Evolutionary conservation across 176 grass and related monocot genomes (phyloP).

Genomic region (Zoysia japonica): DNA sequence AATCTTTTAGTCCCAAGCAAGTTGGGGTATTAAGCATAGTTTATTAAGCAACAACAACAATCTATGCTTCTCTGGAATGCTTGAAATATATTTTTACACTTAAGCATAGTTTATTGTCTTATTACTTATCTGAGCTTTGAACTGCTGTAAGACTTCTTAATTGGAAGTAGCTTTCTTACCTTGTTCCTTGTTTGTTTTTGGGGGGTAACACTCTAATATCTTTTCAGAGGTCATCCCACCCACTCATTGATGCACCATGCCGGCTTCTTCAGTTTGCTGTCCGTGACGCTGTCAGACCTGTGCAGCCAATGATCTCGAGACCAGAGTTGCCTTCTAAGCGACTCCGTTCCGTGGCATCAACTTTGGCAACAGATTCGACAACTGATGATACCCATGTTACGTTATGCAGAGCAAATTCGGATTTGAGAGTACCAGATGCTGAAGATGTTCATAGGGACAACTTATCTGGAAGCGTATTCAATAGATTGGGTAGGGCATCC

Average conservation of each 20-base stretch:
- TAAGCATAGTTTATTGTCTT: not conserved
- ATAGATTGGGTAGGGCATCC: slow-evolving; percentile 59
- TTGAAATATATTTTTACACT: not conserved
- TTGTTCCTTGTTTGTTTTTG: not conserved
- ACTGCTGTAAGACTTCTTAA: slow-evolving; percentile 1
- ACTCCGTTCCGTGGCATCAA: slow-evolving; percentile 77
- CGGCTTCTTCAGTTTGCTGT: slow-evolving; percentile 98
- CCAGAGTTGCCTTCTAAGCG: slow-evolving; percentile 59
- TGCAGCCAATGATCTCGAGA: slow-evolving; percentile 50
- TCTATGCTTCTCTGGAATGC: not conserved
- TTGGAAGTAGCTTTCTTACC: not conserved
- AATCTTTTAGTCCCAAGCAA: too few species aligned
- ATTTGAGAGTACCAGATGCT: slow-evolving; percentile 55
- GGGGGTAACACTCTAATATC: slow-evolving; percentile 20
- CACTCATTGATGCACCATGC: slow-evolving; percentile 59
- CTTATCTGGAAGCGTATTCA: slow-evolving; percentile 62
- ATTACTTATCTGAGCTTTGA: not conserved
- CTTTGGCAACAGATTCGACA: slow-evolving; percentile 46
- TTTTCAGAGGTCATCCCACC: slow-evolving; percentile 47
- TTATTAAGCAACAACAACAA: too few species aligned
- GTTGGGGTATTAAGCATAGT: too few species aligned
- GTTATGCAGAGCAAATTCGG: slow-evolving; percentile 48
- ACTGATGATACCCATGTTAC: slow-evolving; percentile 50
- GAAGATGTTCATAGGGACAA: slow-evolving; percentile 59
- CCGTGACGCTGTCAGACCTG: slow-evolving; percentile 82